Evolutionary conservation across 1,284 basidiomycete genomes (phyloP).

Genomic region (Microstroma glucosiphilum): DNA sequence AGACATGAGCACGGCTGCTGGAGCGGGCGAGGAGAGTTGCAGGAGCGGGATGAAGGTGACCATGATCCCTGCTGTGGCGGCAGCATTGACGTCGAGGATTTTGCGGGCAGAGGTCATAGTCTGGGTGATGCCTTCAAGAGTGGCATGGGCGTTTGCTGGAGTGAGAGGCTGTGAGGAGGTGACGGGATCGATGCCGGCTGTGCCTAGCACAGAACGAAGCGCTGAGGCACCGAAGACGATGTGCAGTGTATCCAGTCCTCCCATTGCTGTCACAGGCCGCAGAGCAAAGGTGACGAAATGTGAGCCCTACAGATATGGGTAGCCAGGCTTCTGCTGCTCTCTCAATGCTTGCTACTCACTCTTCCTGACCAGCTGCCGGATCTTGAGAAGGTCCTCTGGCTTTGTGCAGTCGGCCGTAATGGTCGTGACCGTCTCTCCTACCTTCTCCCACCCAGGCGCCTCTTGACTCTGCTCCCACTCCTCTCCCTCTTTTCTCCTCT

Average conservation of each 20-base stretch:
- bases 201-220: slow-evolving; percentile 67
- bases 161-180: slow-evolving; percentile 47
- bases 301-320: background rate
- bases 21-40: slow-evolving; percentile 62
- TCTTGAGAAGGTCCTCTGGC: slow-evolving; percentile 63
- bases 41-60: slow-evolving; percentile 64
- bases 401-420: slow-evolving; percentile 63
- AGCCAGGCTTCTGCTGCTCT: background rate
- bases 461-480: slow-evolving; percentile 36
- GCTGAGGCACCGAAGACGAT: slow-evolving; percentile 81
- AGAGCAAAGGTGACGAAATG: background rate
- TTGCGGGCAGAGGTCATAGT: slow-evolving; percentile 49
- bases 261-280: slow-evolving; percentile 59
- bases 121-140: background rate
- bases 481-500: slow-evolving; percentile 21
- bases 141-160: background rate
- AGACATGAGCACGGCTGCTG: slow-evolving; percentile 72
- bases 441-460: slow-evolving; percentile 33
- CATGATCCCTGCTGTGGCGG: slow-evolving; percentile 55
- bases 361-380: slow-evolving; percentile 57
- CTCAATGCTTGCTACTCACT: slow-evolving; percentile 55
- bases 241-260: slow-evolving; percentile 73
- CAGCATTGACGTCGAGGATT: slow-evolving; percentile 53
- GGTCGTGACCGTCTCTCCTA: slow-evolving; percentile 35
- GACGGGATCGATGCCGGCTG: slow-evolving; percentile 61